Evolutionary conservation across 345 rosid species (phyloP).

Genomic region (Microthlaspi erraticum): DNA sequence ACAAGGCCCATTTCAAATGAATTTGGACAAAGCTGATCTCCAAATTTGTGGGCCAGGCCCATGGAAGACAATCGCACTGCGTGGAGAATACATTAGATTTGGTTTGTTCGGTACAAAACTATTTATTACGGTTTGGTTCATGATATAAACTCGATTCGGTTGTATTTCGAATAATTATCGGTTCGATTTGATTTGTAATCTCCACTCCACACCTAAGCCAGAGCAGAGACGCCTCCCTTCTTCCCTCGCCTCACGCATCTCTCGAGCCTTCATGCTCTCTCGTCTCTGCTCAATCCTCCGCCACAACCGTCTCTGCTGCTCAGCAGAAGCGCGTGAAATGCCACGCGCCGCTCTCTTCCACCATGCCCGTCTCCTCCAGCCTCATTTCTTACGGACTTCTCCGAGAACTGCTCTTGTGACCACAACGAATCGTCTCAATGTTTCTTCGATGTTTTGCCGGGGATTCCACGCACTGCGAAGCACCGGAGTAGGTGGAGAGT

Average conservation of each 20-base stretch:
- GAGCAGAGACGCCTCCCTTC: neutral
- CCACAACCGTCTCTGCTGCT: slow-evolving; percentile 35
- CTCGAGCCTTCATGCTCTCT: slow-evolving; percentile 46
- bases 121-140: neutral
- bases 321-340: slow-evolving; percentile 57
- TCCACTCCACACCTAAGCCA: neutral
- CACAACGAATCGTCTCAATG: slow-evolving; percentile 31
- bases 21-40: too few species aligned
- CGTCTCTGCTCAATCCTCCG: slow-evolving; percentile 57
- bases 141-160: neutral
- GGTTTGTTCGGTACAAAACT: too few species aligned
- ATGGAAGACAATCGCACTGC: too few species aligned
- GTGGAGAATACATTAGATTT: too few species aligned
- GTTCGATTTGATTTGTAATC: slow-evolving; percentile 18
- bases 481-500: slow-evolving; percentile 27
- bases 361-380: slow-evolving; percentile 31
- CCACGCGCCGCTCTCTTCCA: slow-evolving; percentile 52
- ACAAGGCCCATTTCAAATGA: too few species aligned
- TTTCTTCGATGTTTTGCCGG: slow-evolving; percentile 42
- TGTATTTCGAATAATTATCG: slow-evolving; percentile 5
- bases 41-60: too few species aligned
- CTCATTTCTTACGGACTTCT: slow-evolving; percentile 9
- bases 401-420: slow-evolving; percentile 21
- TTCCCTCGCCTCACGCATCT: neutral
- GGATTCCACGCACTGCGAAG: slow-evolving; percentile 49